phyloP scores from a whole-genome alignment of 140 eudicot genomes.

The Stevia rebaudiana region DNA sequence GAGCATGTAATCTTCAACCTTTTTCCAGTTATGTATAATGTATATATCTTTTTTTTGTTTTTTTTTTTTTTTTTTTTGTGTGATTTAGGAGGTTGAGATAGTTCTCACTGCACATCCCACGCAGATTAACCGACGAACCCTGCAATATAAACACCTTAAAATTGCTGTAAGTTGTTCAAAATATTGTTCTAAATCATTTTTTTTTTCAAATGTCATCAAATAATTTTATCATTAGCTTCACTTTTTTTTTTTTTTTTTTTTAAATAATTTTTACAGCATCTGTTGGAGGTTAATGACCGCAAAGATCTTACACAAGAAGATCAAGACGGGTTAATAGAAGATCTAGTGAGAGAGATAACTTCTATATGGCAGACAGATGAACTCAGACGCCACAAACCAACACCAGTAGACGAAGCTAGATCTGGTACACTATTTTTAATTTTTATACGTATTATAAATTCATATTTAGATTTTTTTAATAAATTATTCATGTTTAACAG shows the following conservation, averaged over 20 bases:
- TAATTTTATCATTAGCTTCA: neutral
- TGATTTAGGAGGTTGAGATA: constrained; percentile 73
- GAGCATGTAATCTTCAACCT: neutral
- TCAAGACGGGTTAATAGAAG: constrained; percentile 84
- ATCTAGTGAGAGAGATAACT: constrained; percentile 94
- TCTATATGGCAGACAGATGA: constrained; percentile 99
- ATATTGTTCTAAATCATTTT: neutral
- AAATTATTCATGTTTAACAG: constrained; percentile 27
- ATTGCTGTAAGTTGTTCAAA: constrained; percentile 56
- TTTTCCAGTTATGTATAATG: neutral
- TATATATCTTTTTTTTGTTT: neutral
- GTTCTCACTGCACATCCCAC: constrained; percentile 99
- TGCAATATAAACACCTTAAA: constrained; percentile 80
- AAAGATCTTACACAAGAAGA: constrained; percentile 87
- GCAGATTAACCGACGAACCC: constrained; percentile 85
- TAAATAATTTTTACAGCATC: constrained; percentile 62
- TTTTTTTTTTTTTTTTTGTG: neutral
- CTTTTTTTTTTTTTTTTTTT: no score
- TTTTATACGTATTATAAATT: neutral
- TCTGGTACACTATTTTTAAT: constrained; percentile 47
- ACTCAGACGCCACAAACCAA: constrained; percentile 92
- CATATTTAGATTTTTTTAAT: neutral
- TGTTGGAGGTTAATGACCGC: constrained; percentile 74
- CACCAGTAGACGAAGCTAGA: constrained; percentile 97
- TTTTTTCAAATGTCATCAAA: neutral